Conservation (phyloP, 208 protist genomes). For the Porcisia deanei region DNA sequence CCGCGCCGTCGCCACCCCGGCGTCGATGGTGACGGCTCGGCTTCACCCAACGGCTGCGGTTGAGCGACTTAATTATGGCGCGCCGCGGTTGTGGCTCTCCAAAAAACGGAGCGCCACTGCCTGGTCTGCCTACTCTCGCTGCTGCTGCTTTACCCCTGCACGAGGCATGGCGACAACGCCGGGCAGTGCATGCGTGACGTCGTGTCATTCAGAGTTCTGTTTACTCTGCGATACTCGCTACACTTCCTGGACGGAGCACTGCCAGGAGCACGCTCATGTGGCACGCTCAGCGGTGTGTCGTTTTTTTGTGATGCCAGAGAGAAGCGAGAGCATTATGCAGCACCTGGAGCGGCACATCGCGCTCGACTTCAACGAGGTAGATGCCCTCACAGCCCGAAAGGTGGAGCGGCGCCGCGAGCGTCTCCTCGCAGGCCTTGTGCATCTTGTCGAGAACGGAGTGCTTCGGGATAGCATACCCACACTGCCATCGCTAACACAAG, state of each 20-base stretch:
- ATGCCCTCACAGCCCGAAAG: conserved; percentile 54
- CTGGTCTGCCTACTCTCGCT: not conserved
- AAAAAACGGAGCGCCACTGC: not conserved
- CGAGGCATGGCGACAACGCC: not conserved
- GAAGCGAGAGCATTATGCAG: conserved; percentile 54
- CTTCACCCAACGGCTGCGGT: not conserved
- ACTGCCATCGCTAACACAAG: not conserved
- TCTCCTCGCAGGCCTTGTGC: conserved; percentile 56
- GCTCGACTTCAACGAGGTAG: conserved; percentile 70
- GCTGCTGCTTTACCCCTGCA: conserved; percentile 1
- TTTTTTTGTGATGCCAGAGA: conserved; percentile 58
- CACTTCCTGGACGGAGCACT: conserved; percentile 50
- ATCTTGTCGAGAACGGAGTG: conserved; percentile 49
- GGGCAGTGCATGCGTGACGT: not conserved
- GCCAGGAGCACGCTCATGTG: conserved; percentile 35
- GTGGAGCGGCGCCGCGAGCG: conserved; percentile 55
- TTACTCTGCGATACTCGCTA: conserved; percentile 35
- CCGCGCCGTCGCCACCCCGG: not conserved
- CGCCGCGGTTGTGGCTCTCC: not conserved
- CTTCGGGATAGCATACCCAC: conserved; percentile 47
- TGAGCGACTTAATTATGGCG: not conserved
- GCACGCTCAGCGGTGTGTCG: conserved; percentile 57
- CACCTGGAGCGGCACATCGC: conserved; percentile 75
- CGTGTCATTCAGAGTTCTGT: conserved; percentile 14
- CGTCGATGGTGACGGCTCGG: not conserved